Evolutionary conservation across 179 eudicot species (phyloP).

Genomic region (Silene coronaria): DNA sequence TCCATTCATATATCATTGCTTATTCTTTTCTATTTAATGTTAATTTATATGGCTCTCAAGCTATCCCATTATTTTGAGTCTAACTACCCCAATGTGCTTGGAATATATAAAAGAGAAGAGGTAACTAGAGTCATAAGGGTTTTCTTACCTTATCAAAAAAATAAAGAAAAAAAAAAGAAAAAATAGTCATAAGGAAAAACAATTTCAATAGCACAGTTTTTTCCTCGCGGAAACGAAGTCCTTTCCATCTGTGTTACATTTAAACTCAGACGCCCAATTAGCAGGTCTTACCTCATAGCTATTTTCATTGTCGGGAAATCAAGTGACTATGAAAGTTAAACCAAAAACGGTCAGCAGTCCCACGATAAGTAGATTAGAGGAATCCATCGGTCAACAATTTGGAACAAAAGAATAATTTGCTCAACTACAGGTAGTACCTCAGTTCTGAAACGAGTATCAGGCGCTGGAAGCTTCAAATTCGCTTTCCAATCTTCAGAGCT

Average conservation of each 20-base stretch:
- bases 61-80: not conserved
- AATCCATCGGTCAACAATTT: not conserved
- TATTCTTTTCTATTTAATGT: not conserved
- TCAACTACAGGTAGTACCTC: constrained; percentile 19
- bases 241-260: not conserved
- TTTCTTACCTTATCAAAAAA: too few species aligned
- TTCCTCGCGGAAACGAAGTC: not conserved
- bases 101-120: not conserved
- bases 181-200: not conserved
- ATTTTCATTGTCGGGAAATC: not conserved
- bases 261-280: not conserved
- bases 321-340: not conserved
- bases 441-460: constrained; percentile 27
- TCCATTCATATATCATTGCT: not conserved
- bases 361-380: not conserved
- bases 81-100: not conserved
- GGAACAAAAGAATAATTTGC: not conserved
- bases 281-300: not conserved
- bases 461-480: constrained; percentile 24
- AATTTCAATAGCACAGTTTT: not conserved
- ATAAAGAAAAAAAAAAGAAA: too few species aligned
- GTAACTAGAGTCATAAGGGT: not conserved
- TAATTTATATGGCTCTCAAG: not conserved
- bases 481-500: constrained; percentile 29
- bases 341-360: not conserved